phyloP scores from a whole-genome alignment of 345 rosid species.

The sweet orange (Citrus sinensis) region DVS_A1.0 CM039162.1:14539001-14539500 shows the following conservation, averaged over 20 bases:
- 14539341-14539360: too few species aligned
- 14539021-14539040: too few species aligned
- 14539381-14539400: not conserved
- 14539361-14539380: not conserved
- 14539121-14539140: conserved; percentile 90
- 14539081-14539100: conserved; percentile 89
- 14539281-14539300: conserved; percentile 20
- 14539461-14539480: too few species aligned
- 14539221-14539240: not conserved
- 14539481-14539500: not conserved
- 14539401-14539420: not conserved
- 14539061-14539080: conserved; percentile 75
- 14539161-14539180: conserved; percentile 91
- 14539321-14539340: too few species aligned
- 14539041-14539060: conserved; percentile 81
- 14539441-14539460: too few species aligned
- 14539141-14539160: conserved; percentile 96
- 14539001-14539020: not conserved
- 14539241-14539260: not conserved
- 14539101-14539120: conserved; percentile 84
- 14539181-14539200: not conserved
- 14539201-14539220: not conserved
- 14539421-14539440: not conserved
- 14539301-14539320: conserved; percentile 12
- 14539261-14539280: not conserved